phyloP scores from a whole-genome alignment of 2,329 filamentous ascomycete species.

The Arthrinium phaeospermum region DNA sequence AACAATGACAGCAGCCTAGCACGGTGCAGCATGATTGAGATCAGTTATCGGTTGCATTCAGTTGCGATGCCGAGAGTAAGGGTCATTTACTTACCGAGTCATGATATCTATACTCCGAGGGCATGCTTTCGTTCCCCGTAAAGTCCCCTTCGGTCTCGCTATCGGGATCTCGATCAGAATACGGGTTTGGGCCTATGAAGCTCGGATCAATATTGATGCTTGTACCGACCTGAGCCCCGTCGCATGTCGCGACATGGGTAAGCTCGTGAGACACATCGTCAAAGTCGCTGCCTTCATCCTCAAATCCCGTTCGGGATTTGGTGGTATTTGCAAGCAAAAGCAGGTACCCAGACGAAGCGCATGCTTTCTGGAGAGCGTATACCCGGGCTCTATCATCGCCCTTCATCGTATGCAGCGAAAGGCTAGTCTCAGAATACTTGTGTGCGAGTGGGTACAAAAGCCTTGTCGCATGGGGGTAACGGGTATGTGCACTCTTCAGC shows the following conservation, averaged over 20 bases:
- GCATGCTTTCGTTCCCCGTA: conserved; percentile 28
- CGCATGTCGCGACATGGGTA: conserved; percentile 19
- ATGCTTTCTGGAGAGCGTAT: conserved; percentile 25
- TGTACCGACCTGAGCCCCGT: conserved; percentile 20
- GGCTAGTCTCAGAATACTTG: conserved; percentile 31
- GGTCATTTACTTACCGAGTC: conserved; percentile 26
- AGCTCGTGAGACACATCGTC: conserved; percentile 20
- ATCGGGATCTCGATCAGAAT: conserved; percentile 23
- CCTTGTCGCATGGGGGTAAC: not conserved
- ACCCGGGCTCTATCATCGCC: conserved; percentile 30
- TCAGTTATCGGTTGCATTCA: not conserved
- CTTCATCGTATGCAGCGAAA: conserved; percentile 32
- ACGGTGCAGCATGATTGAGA: not conserved
- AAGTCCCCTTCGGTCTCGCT: conserved; percentile 27
- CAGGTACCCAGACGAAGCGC: conserved; percentile 24
- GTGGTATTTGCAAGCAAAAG: conserved; percentile 32
- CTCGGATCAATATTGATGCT: not conserved
- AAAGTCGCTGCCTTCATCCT: not conserved
- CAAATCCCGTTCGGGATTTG: not conserved
- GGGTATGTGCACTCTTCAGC: conserved; percentile 25
- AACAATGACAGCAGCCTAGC: not conserved
- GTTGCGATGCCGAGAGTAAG: not conserved
- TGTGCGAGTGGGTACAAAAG: conserved; percentile 32
- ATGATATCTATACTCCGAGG: conserved; percentile 26
- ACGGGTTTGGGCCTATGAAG: conserved; percentile 24